Conservation (phyloP, 148 eudicot species). For the Polygonum maritimum region DNA sequence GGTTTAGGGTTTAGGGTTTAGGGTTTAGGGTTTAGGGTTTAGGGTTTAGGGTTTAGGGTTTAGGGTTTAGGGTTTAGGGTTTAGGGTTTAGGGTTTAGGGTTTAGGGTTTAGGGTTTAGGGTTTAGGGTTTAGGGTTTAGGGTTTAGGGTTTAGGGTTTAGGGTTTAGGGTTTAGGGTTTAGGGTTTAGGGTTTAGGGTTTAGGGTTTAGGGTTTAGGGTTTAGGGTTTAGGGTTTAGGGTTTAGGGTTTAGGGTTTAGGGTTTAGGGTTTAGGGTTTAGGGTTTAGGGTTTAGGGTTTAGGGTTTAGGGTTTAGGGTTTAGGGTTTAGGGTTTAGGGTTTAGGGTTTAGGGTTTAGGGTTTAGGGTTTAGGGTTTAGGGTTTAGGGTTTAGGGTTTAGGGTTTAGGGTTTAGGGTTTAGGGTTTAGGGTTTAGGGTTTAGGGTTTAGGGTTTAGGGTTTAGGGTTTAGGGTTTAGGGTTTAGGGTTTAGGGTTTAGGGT, state of each 20-base stretch:
- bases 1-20: constrained; percentile 11
- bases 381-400: too few relatives aligned
- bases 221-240: constrained; percentile 6
- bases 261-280: constrained; percentile 9
- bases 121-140: constrained; percentile 13
- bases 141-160: constrained; percentile 7
- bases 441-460: constrained; percentile 16
- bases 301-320: constrained; percentile 9
- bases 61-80: too few relatives aligned
- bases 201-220: too few relatives aligned
- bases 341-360: constrained; percentile 11
- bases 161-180: background rate
- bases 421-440: constrained; percentile 12
- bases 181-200: background rate
- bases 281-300: constrained; percentile 8
- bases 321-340: constrained; percentile 11
- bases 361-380: constrained; percentile 8
- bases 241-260: constrained; percentile 11
- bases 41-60: too few relatives aligned
- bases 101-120: background rate
- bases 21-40: background rate
- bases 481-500: constrained; percentile 13
- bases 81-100: background rate
- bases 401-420: constrained; percentile 14
- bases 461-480: too few relatives aligned